Base-by-base conservation (phyloP, 2,329 filamentous ascomycete genomes). In the Mycosphaerelloides madeirae region DNA sequence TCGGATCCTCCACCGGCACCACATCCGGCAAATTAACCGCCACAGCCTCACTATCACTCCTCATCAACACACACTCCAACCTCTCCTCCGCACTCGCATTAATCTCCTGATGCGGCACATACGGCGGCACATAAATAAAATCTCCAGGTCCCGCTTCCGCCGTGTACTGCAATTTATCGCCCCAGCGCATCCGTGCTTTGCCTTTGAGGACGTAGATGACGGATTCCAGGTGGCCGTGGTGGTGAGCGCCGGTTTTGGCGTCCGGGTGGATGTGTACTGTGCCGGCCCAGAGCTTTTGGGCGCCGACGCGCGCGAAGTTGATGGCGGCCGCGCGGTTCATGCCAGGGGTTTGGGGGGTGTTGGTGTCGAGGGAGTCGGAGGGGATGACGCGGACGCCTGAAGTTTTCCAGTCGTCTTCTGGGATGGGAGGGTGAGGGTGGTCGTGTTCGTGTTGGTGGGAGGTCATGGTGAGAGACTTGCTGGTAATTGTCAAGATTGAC, bases 191-290 rank as follows among this genome's bases (percentile, higher is more conserved):
- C 4, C 70, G 58, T 9, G 69, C 70, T 34, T 62, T 64, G 35
- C 70, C 70, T 49, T 69, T 69, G 20, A 73, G 50, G 9, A 72
- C 64, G 55, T 72, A 73, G 49, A 73, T 72, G 14, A 73, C 67
- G 18, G 61, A 66, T 54, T 73, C 69, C 29, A 73, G 58, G 46
- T 71, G 70, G 7, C 70, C 69, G 51, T 71, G 68, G 47, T 71
- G 68, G 46, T 70, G 68, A 1, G 68, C 68, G 1, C 68, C 68
- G 15, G 69, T 72, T 50, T 72, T 72, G 35, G 68, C 70, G 46
- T 71, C 63, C 1, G 69, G 52, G 47, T 69, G 64, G 49, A 71
- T 71, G 47, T 68, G 54, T 16, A 72, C 69, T 2, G 69, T 71
- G 0, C 69, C 69, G 5, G 69, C 69, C 69, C 69, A 72, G 18